phyloP scores from a whole-genome alignment of 2,329 filamentous ascomycete genomes.

The Westerdykella sp. region DNA sequence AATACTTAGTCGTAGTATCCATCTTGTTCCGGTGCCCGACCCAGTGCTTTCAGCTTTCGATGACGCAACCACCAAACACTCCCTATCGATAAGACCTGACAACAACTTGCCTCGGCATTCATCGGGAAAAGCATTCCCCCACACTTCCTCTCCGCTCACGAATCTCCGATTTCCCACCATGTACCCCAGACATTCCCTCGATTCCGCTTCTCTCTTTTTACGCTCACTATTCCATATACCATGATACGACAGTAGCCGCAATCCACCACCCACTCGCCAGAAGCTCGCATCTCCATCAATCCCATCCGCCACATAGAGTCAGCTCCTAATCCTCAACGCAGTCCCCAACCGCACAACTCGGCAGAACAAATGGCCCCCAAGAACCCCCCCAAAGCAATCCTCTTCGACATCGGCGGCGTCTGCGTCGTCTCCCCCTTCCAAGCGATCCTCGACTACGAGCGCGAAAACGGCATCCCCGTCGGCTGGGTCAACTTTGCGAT shows the following conservation, averaged over 20 bases:
- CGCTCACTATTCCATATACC: background rate
- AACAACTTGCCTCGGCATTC: slow-evolving; percentile 3
- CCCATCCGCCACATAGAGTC: background rate
- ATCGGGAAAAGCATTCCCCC: slow-evolving; percentile 2
- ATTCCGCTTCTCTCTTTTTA: background rate
- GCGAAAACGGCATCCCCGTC: slow-evolving; percentile 65
- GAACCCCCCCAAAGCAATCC: slow-evolving; percentile 30
- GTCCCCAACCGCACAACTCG: background rate
- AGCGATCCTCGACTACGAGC: slow-evolving; percentile 86
- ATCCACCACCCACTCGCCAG: background rate
- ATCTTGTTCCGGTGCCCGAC: no score
- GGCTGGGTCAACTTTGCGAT: slow-evolving; percentile 93
- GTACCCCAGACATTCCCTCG: background rate
- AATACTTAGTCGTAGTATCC: no score
- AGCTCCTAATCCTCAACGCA: background rate
- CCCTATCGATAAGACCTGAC: no score
- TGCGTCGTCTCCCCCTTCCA: slow-evolving; percentile 90
- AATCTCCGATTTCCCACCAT: no score
- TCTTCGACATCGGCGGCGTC: slow-evolving; percentile 96
- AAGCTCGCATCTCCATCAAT: background rate
- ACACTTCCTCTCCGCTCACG: background rate
- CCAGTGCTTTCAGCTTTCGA: no score
- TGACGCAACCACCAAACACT: no score
- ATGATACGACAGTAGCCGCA: slow-evolving; percentile 5
- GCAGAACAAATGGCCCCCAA: slow-evolving; percentile 3